A percentile compares a stretch with the other conserved stretches of the same genome.
These are phyloP conservation scores for Amylostereum areolatum DNA, from an alignment of 1,284 basidiomycete genomes.

Conservation along the genomic window DNA sequence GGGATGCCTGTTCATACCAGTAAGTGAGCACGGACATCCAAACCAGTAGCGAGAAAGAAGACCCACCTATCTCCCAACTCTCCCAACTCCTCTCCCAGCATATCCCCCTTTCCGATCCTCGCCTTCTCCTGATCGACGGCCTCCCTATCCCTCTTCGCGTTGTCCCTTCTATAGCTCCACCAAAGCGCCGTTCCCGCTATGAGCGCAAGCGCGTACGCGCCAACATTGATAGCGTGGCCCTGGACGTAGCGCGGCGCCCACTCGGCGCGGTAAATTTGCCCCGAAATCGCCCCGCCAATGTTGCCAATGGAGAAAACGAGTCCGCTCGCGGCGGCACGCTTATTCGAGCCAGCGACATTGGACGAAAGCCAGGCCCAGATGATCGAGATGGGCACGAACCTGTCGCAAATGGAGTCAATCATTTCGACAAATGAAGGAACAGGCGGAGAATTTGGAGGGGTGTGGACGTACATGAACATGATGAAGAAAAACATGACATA, in stretches of 20 bases:
- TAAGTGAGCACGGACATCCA: not conserved
- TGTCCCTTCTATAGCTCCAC: conserved; percentile 23
- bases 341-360: conserved; percentile 24
- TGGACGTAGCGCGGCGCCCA: conserved; percentile 27
- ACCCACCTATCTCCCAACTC: conserved; percentile 25
- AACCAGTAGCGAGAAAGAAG: not conserved
- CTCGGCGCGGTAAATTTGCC: conserved; percentile 25
- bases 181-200: conserved; percentile 19
- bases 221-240: conserved; percentile 25
- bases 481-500: conserved; percentile 29
- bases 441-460: not conserved
- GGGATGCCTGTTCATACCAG: conserved; percentile 16
- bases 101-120: conserved; percentile 8
- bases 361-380: conserved; percentile 24
- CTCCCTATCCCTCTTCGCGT: conserved; percentile 16
- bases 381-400: conserved; percentile 26
- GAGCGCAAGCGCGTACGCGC: conserved; percentile 21
- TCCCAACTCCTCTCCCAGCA: conserved; percentile 24
- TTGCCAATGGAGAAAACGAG: conserved; percentile 24
- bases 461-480: conserved; percentile 24
- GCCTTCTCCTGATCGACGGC: conserved; percentile 9
- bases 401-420: conserved; percentile 1
- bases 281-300: conserved; percentile 23
- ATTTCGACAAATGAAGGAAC: not conserved
- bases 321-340: conserved; percentile 23